A percentile compares a stretch with the other conserved stretches of the same genome.
These are phyloP conservation scores for Nicotiana benthamiana DNA, from an alignment of 257 asterid species.

Conservation along the genomic window DNA sequence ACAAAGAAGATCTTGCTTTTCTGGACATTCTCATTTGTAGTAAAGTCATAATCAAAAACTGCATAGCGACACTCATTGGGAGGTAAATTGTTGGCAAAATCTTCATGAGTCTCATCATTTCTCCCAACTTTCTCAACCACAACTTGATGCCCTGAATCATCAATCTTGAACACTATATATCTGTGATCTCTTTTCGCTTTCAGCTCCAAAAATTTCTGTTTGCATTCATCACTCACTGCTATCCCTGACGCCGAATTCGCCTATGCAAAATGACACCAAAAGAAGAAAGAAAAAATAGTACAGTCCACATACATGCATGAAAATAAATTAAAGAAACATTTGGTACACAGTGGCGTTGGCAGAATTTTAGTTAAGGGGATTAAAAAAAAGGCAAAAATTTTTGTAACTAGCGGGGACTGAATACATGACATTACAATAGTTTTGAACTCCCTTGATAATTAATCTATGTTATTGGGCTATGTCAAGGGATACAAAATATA, in stretches of 20 bases:
- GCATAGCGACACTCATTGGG: conserved; percentile 4
- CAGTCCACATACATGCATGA: too few species aligned
- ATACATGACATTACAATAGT: too few species aligned
- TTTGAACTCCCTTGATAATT: too few species aligned
- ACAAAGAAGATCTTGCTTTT: conserved; percentile 4
- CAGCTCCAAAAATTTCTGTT: not conserved
- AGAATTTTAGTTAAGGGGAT: too few species aligned
- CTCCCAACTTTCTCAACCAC: conserved; percentile 6
- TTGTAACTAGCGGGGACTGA: too few species aligned
- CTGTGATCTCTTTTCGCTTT: not conserved
- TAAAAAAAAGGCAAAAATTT: too few species aligned
- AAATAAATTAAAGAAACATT: not conserved
- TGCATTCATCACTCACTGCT: conserved; percentile 7
- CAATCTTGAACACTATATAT: conserved; percentile 8
- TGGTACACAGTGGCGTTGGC: too few species aligned
- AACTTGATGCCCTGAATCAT: not conserved
- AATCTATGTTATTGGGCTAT: too few species aligned
- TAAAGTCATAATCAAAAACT: conserved; percentile 5
- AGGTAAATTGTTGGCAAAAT: not conserved
- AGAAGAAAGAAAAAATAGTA: not conserved
- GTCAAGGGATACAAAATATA: too few species aligned
- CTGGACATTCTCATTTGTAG: not conserved
- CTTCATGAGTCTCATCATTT: not conserved
- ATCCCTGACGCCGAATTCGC: not conserved
- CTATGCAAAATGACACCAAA: not conserved